These are phyloP conservation scores for Phyllosticta citribraziliensis DNA, from an alignment of 2,329 filamentous ascomycete species.

Conservation along the genomic window DNA sequence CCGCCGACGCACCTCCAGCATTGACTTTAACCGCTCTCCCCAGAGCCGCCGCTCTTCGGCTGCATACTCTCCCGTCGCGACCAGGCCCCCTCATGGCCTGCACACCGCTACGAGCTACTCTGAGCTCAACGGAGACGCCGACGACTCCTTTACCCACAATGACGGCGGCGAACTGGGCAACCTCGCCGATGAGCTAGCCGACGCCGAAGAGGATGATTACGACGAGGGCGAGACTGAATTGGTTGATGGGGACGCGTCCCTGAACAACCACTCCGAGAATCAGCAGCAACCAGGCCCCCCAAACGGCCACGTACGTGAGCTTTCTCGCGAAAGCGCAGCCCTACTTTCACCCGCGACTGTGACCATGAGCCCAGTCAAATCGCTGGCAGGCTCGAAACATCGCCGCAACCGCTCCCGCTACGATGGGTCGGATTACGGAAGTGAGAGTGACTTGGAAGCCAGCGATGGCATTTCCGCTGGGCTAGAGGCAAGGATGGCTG, in stretches of 20 bases:
- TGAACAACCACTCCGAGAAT: conserved; percentile 19
- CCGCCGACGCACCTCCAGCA: conserved; percentile 30
- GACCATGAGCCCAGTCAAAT: conserved; percentile 25
- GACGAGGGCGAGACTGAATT: conserved; percentile 26
- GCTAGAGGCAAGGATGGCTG: conserved; percentile 60
- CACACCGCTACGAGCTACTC: conserved; percentile 7
- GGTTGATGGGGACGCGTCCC: conserved; percentile 24
- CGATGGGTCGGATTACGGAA: conserved; percentile 62
- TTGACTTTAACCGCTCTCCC: conserved; percentile 30
- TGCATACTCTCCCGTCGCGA: conserved; percentile 34
- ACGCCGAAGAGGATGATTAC: conserved; percentile 58
- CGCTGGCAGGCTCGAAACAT: conserved; percentile 28
- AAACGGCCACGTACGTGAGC: conserved; percentile 16
- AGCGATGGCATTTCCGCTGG: conserved; percentile 56
- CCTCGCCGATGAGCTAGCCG: conserved; percentile 70
- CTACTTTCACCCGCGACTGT: conserved; percentile 28
- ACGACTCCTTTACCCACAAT: conserved; percentile 26
- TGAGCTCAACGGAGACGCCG: conserved; percentile 27
- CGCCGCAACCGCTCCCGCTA: conserved; percentile 43
- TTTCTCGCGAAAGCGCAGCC: conserved; percentile 34
- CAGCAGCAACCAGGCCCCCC: not conserved
- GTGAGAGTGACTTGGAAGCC: conserved; percentile 58
- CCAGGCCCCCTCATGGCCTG: conserved; percentile 26
- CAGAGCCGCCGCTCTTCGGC: conserved; percentile 32
- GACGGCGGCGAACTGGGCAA: conserved; percentile 58